phyloP scores from a whole-genome alignment of 106 monocot genomes.

The Amphibolis antarctica region DNA sequence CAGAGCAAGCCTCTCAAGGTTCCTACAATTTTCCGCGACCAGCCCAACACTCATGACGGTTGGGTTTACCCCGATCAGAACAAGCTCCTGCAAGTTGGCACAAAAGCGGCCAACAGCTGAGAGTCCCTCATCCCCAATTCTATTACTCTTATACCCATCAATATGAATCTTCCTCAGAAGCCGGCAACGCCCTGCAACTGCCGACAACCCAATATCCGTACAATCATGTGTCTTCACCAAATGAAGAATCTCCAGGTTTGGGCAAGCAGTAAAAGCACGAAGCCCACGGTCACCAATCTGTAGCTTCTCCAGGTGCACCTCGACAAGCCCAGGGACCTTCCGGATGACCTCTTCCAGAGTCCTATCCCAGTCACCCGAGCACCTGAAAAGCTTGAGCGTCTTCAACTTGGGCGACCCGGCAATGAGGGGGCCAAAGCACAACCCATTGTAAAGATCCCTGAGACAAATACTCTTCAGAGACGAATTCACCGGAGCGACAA shows the following conservation, averaged over 20 bases:
- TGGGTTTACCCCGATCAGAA: conserved; percentile 82
- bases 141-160: conserved; percentile 75
- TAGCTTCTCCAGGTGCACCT: conserved; percentile 74
- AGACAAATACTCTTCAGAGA: conserved; percentile 48
- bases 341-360: conserved; percentile 35
- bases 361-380: conserved; percentile 69
- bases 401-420: conserved; percentile 40
- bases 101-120: conserved; percentile 30
- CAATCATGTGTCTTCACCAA: conserved; percentile 72
- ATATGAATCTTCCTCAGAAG: conserved; percentile 69
- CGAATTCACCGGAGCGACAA: conserved; percentile 9
- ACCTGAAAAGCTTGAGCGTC: conserved; percentile 47
- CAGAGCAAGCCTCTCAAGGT: conserved; percentile 48
- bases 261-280: conserved; percentile 28
- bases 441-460: conserved; percentile 66
- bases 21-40: conserved; percentile 47
- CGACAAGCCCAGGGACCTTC: conserved; percentile 26
- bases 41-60: conserved; percentile 40
- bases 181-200: conserved; percentile 35
- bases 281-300: conserved; percentile 60
- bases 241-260: conserved; percentile 51
- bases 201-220: conserved; percentile 38
- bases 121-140: conserved; percentile 60
- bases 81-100: conserved; percentile 59
- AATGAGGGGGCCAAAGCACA: conserved; percentile 53